Conservation (phyloP, 164 flowering plant species). For the Tinospora cordifolia region DNA sequence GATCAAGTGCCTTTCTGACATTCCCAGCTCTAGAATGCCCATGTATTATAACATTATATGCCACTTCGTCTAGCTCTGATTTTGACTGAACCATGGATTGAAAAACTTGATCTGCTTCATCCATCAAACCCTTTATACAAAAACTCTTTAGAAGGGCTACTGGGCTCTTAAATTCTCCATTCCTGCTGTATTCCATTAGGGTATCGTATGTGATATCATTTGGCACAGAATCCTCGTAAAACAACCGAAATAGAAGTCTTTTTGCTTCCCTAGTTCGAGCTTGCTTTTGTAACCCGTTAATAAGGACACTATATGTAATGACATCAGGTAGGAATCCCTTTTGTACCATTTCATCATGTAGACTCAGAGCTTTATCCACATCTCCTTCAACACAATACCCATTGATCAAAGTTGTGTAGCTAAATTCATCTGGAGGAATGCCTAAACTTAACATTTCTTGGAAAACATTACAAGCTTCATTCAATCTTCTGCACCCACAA, state of each 20-base stretch:
- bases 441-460: slow-evolving; percentile 56
- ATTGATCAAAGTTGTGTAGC: slow-evolving; percentile 68
- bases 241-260: slow-evolving; percentile 51
- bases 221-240: slow-evolving; percentile 57
- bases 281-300: slow-evolving; percentile 70
- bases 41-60: slow-evolving; percentile 68
- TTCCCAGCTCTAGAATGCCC: slow-evolving; percentile 67
- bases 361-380: slow-evolving; percentile 39
- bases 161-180: slow-evolving; percentile 38
- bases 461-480: slow-evolving; percentile 60
- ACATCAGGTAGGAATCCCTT: slow-evolving; percentile 73
- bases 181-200: slow-evolving; percentile 53
- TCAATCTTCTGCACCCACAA: slow-evolving; percentile 48
- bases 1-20: slow-evolving; percentile 41
- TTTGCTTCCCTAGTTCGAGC: slow-evolving; percentile 76
- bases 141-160: slow-evolving; percentile 73
- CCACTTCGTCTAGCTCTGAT: slow-evolving; percentile 46
- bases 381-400: slow-evolving; percentile 71
- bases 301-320: slow-evolving; percentile 76
- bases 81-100: slow-evolving; percentile 40
- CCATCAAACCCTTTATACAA: slow-evolving; percentile 84
- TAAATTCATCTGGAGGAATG: slow-evolving; percentile 59
- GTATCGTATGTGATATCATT: slow-evolving; percentile 52
- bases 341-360: slow-evolving; percentile 70
- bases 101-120: slow-evolving; percentile 68